A percentile compares a stretch with the other conserved stretches of the same genome.
These are phyloP conservation scores for Blastocystis sp. DNA, from an alignment of 352 stramenopile species.

Conservation along the genomic window DNA sequence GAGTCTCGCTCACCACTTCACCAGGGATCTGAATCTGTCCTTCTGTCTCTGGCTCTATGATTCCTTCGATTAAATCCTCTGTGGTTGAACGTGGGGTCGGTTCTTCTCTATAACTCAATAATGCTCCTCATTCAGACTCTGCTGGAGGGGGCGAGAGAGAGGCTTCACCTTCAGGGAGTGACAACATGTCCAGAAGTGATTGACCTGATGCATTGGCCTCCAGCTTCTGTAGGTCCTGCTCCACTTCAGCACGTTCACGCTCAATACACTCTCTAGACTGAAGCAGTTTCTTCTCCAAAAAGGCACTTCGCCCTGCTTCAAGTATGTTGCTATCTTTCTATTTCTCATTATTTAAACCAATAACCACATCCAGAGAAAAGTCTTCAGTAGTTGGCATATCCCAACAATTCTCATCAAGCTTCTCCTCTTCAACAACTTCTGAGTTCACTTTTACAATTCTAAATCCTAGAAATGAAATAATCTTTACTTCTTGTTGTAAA, in stretches of 20 bases:
- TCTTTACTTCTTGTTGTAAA: slow-evolving; percentile 11
- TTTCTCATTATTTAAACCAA: background rate
- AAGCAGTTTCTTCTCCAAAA: background rate
- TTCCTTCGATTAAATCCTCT: background rate
- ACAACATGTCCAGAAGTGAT: background rate
- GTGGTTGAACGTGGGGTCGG: background rate
- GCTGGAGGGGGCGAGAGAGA: background rate
- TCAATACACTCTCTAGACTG: slow-evolving; percentile 8
- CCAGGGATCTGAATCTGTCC: background rate
- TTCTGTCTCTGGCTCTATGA: slow-evolving; percentile 10
- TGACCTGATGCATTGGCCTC: background rate
- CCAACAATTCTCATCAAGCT: slow-evolving; percentile 53
- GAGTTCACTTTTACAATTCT: slow-evolving; percentile 1
- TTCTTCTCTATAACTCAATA: background rate
- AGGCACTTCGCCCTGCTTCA: background rate
- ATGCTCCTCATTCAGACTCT: background rate
- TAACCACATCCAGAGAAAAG: slow-evolving; percentile 11
- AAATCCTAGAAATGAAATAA: background rate
- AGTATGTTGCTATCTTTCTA: background rate
- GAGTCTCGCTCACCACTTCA: background rate
- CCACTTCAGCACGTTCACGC: slow-evolving; percentile 44
- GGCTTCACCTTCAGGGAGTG: background rate
- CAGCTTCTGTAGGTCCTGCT: background rate
- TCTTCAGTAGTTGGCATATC: slow-evolving; percentile 39
- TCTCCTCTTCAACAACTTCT: background rate